Base-by-base conservation (phyloP, 2,329 filamentous ascomycete genomes). In the Phaeosphaeriaceae sp. region DNA sequence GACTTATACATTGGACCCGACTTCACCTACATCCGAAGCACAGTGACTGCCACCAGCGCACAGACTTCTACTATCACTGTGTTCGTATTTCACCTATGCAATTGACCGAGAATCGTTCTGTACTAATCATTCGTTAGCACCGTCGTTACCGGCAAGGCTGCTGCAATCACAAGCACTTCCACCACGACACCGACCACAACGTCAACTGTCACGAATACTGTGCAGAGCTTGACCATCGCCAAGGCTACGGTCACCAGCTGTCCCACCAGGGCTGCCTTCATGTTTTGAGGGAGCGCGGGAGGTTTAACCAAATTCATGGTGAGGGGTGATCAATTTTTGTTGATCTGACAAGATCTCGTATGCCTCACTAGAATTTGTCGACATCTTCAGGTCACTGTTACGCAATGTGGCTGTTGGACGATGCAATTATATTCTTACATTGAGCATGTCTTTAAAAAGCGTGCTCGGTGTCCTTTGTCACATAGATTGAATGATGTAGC, bases 171-270 rank as follows among this genome's bases (percentile, higher is more conserved):
- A 10, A 45, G 2, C 24, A 60, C 54, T 31, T 33, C 54, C 6
- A 53, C 46, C 25, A 56, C 46, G 1, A 60, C 51, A 33, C 31
- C 53, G 20, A 31, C 51, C 19, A 45, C 24, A 1, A 54, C 57
- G 4, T 21, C 54, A n/a, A 54, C 51, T 22, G 27, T 54, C 42
- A 57, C 51, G 1, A 24, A 17, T 9, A 40, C 42, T 27, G 7
- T 41, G 20, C 48, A 42, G 3, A 19, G 42, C 19, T 51, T 48
- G 10, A 25, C 52, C 17, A 46, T 45, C 7, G 42, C 27, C n/a
- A 42, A 45, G 20, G 22, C 36, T 2, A 60, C 57, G 7, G 22
- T 60, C 17, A 60, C 58, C 3, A 51, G 45, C 5, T 58, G 58
- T 21, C 58, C 55, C 21, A 44, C n/a, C 31, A 36, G 3, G 31